Evolutionary conservation across 768 basidiomycete genomes (phyloP), one percentile per base, ranked within the genome.

Genomic region (Melanogaster broomeanus): DNA sequence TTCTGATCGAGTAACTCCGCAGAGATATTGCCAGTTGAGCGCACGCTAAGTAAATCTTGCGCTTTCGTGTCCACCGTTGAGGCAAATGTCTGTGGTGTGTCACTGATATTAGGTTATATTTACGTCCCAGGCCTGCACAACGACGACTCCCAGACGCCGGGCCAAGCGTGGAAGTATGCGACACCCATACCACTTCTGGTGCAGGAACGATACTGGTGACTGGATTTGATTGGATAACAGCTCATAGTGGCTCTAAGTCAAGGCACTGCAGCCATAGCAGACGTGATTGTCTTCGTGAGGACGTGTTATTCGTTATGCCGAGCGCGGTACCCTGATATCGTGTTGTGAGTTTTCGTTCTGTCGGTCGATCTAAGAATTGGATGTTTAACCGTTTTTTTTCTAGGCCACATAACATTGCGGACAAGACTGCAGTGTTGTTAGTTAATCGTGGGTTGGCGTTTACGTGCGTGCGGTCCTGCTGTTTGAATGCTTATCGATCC

Each of bases 251-350:
- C 44, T n/a, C 52, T 49, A 4, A 54, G 49, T 37, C 59, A 56
- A n/a, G 33, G 13, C 15, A n/a, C 58, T 10, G 51, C 53, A 10
- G 22, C 50, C 11, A 9, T 48, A 3, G 42, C 55, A 0, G 61
- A 64, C 27, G 6, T 60, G 3, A 16, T 66, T 16, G 33, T 60
- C 13, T 48, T 58, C 30, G 42, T 6, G 18, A 52, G 42, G 51
- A 40, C 60, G 64, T 2, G 68, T 62, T 22, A 46, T 57, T 68
- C n/a, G n/a, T n/a, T n/a, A n/a, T n/a, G n/a, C n/a, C n/a, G n/a
- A n/a, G n/a, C n/a, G n/a, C n/a, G n/a, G n/a, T n/a, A n/a, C n/a
- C n/a, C n/a, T n/a, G n/a, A n/a, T n/a, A n/a, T n/a, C n/a, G n/a
- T n/a, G n/a, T n/a, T n/a, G n/a, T n/a, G n/a, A n/a, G n/a, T n/a